Evolutionary conservation across 2,329 filamentous ascomycete species (phyloP), one percentile per base, ranked within the genome.

Genomic region (Sarocladiaceae sp.): DNA sequence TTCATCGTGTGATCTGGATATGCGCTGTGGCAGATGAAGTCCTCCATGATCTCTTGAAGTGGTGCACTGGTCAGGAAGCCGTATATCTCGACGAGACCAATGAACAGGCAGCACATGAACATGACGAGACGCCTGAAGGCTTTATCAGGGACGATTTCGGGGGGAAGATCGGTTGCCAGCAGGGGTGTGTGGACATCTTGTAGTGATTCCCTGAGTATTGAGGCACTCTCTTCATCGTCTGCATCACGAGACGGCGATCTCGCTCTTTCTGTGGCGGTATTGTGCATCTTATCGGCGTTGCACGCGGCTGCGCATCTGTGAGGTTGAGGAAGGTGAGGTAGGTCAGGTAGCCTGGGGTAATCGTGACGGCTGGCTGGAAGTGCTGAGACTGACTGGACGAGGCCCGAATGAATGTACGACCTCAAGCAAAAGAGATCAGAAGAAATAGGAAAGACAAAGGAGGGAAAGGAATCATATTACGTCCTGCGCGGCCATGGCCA

Each of bases 1-100:
- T 50, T 51, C 1, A 66, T 55, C 19, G 62, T 52, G 34, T 66
- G 57, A 2, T 66, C 59, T 4, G 70, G 67, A 50, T 70, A 73
- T 48, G 70, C 64, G 13, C 63, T 53, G 19, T 69, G 68, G 55
- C 77, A 80, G 34, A 77, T 67, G 35, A 78, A 67, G 43, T 67
- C 64, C 54, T 81, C 76, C 50, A 73, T 66, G 42, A 79, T 65
- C 44, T 71, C 68, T 41, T 68, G 71, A 34, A 60, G 54, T 1
- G 76, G 71, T 3, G 73, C 63, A 16, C 44, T 63, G 49, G 56
- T 62, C 45, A 60, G 55, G 45, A 53, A 60, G 10, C 64, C 53
- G 47, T 65, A 68, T 11, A 72, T 58, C 40, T 70, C 67, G 43
- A 70, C 49, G 33, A 74, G 50, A 42, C 74, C 59, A 32, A 76